These are phyloP conservation scores for Citrus sinensis DNA, from an alignment of 345 rosid species.

Conservation along the genomic window DVS_A1.0 CM039162.1:21259501-21260000, in stretches of 20 bases:
- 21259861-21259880: not conserved
- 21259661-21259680: accelerated
- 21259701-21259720: too few species aligned
- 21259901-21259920: not conserved
- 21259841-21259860: not conserved
- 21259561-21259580: too few species aligned
- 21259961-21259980: not conserved
- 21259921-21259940: too few species aligned
- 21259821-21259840: not conserved
- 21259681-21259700: too few species aligned
- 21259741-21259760: not conserved
- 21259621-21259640: accelerated
- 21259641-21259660: accelerated
- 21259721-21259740: too few species aligned
- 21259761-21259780: not conserved
- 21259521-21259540: not conserved
- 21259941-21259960: too few species aligned
- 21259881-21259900: not conserved
- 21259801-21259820: not conserved
- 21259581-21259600: too few species aligned
- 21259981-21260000: not conserved
- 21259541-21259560: not conserved
- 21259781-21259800: not conserved
- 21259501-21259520: not conserved
- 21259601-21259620: accelerated